Conservation (phyloP, 148 eudicot species). For the Diospyros kaki region DNA sequence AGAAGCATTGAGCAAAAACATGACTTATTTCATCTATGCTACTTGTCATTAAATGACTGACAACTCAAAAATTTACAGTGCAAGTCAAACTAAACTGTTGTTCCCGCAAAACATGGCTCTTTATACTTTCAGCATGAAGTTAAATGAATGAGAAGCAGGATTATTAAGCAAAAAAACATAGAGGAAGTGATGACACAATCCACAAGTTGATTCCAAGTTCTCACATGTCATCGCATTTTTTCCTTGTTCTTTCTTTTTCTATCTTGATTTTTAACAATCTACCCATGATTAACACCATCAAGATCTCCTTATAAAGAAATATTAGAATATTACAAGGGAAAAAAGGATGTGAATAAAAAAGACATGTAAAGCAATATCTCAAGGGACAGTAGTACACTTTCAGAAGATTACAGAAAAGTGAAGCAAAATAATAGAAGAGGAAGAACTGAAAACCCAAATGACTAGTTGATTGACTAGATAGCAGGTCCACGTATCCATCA, state of each 20-base stretch:
- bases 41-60: too few relatives aligned
- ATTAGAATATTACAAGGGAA: too few relatives aligned
- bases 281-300: too few relatives aligned
- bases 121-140: background rate
- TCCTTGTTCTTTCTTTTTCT: too few relatives aligned
- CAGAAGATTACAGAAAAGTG: background rate
- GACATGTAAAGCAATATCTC: background rate
- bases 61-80: too few relatives aligned
- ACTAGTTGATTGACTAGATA: background rate
- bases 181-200: background rate
- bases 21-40: too few relatives aligned
- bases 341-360: too few relatives aligned
- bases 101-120: too few relatives aligned
- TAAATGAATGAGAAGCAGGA: background rate
- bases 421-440: background rate
- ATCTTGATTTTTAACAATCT: too few relatives aligned
- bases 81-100: background rate
- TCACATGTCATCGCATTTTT: background rate
- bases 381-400: background rate
- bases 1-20: slow-evolving; percentile 3
- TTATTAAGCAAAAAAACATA: background rate
- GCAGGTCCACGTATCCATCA: too few relatives aligned
- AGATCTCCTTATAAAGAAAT: too few relatives aligned
- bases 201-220: background rate
- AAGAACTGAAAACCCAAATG: background rate